phyloP scores from a whole-genome alignment of 495 filamentous ascomycete genomes.

The Staphylotrichum tortipilum region DNA sequence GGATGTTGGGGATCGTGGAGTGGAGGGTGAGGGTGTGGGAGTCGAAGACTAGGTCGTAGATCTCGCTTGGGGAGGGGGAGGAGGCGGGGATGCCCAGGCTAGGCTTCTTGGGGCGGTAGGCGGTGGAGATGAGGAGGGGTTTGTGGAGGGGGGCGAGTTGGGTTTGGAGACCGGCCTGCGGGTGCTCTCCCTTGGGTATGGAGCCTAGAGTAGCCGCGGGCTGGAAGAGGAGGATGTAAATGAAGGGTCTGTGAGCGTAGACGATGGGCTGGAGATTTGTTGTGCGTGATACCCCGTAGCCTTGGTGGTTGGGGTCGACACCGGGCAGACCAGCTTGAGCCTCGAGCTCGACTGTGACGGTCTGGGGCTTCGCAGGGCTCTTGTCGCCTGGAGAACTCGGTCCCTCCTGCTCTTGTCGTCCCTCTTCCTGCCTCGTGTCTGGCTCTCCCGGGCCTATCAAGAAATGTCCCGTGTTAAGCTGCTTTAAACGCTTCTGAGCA shows the following conservation, averaged over 20 bases:
- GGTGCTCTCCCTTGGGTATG: constrained; percentile 60
- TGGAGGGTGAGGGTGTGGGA: constrained; percentile 65
- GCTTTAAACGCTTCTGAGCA: neutral
- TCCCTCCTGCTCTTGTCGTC: too few species aligned
- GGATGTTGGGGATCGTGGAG: constrained; percentile 86
- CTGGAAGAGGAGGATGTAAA: constrained; percentile 84
- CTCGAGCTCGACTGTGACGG: constrained; percentile 45
- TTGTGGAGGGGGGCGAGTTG: constrained; percentile 72
- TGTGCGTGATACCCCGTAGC: constrained; percentile 33
- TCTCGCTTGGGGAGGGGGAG: constrained; percentile 33
- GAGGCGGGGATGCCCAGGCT: constrained; percentile 13
- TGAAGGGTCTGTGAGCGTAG: constrained; percentile 70
- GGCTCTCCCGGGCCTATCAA: constrained; percentile 58
- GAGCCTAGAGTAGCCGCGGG: constrained; percentile 49
- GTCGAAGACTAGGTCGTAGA: constrained; percentile 85
- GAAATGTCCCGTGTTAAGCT: constrained; percentile 46
- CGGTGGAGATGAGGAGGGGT: constrained; percentile 58
- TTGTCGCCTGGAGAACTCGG: constrained; percentile 11
- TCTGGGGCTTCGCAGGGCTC: constrained; percentile 30
- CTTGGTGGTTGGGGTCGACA: constrained; percentile 33
- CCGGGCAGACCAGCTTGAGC: constrained; percentile 18
- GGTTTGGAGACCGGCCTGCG: constrained; percentile 71
- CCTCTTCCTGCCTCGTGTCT: constrained; percentile 15
- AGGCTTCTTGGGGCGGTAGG: constrained; percentile 40
- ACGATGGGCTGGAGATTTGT: constrained; percentile 63